These are phyloP conservation scores for Misopates orontium DNA, from an alignment of 257 asterid genomes.

Conservation along the genomic window DNA sequence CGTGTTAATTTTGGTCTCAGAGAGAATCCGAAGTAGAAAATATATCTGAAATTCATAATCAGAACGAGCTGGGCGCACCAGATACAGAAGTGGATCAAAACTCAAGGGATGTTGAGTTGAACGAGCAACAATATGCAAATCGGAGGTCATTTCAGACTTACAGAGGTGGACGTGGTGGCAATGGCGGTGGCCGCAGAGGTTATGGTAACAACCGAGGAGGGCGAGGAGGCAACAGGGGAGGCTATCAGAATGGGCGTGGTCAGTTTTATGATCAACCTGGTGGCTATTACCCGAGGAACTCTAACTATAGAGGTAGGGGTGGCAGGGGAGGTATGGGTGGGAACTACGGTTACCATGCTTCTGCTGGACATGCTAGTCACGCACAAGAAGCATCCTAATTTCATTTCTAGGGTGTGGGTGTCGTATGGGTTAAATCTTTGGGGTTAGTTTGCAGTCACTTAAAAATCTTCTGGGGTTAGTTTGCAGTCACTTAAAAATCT, in stretches of 20 bases:
- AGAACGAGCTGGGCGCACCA: constrained; percentile 27
- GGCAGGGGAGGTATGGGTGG: constrained; percentile 75
- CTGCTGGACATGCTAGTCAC: constrained; percentile 36
- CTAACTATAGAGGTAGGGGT: constrained; percentile 67
- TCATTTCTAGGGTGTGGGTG: background rate
- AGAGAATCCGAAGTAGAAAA: constrained; percentile 34
- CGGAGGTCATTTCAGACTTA: constrained; percentile 38
- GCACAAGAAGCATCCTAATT: constrained; percentile 50
- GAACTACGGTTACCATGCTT: constrained; percentile 36
- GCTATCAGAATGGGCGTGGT: constrained; percentile 59
- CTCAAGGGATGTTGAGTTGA: constrained; percentile 32
- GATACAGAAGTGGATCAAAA: constrained; percentile 35
- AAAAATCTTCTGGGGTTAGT: constrained; percentile 20
- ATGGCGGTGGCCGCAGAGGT: constrained; percentile 44
- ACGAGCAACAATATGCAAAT: constrained; percentile 41
- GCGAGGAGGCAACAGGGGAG: constrained; percentile 48
- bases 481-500: constrained; percentile 7
- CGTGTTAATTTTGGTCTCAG: constrained; percentile 23
- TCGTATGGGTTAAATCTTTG: constrained; percentile 5
- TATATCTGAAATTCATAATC: constrained; percentile 32
- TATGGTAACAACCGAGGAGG: constrained; percentile 57
- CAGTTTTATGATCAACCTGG: constrained; percentile 63
- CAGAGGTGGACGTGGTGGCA: constrained; percentile 45
- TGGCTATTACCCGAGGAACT: constrained; percentile 50
- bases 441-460: constrained; percentile 25